A percentile compares a stretch with the other conserved stretches of the same genome.
Conservation (phyloP, 805 yeast genomes). For the Naumovozyma castellii region DNA sequence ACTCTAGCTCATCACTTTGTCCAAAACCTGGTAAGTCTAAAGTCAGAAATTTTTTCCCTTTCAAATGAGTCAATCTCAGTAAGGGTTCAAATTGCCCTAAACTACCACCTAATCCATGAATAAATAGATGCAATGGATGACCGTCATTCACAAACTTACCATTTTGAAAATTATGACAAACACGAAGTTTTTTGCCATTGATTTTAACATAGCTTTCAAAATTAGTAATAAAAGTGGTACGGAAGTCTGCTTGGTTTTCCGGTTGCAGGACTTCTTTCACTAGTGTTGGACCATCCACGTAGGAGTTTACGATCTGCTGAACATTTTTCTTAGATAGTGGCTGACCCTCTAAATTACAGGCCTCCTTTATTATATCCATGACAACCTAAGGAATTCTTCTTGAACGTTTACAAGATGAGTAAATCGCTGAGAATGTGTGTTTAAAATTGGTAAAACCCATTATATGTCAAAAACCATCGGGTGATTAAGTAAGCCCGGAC, state of each 20-base stretch:
- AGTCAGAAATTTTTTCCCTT: conserved; percentile 54
- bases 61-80: conserved; percentile 47
- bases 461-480: too few species aligned
- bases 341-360: conserved; percentile 11
- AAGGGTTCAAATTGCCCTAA: conserved; percentile 75
- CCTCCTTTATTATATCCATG: conserved; percentile 1
- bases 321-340: conserved; percentile 15
- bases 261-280: conserved; percentile 5
- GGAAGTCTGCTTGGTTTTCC: conserved; percentile 16
- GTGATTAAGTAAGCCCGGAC: too few species aligned
- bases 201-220: conserved; percentile 9
- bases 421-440: too few species aligned
- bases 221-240: conserved; percentile 13
- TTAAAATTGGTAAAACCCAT: too few species aligned
- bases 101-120: conserved; percentile 91
- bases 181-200: conserved; percentile 8
- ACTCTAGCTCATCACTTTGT: conserved; percentile 24
- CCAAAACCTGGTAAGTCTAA: conserved; percentile 91
- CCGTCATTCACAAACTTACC: conserved; percentile 1
- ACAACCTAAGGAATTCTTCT: neutral
- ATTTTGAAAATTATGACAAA: conserved; percentile 18
- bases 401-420: too few species aligned
- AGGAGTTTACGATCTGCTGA: conserved; percentile 13
- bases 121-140: conserved; percentile 36
- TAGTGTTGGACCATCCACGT: conserved; percentile 10